Percentiles rank a stretch among this genome's conserved stretches.
Evolutionary conservation across 2,329 filamentous ascomycete genomes (phyloP).

Genomic region (Chaetomium globosum): DNA sequence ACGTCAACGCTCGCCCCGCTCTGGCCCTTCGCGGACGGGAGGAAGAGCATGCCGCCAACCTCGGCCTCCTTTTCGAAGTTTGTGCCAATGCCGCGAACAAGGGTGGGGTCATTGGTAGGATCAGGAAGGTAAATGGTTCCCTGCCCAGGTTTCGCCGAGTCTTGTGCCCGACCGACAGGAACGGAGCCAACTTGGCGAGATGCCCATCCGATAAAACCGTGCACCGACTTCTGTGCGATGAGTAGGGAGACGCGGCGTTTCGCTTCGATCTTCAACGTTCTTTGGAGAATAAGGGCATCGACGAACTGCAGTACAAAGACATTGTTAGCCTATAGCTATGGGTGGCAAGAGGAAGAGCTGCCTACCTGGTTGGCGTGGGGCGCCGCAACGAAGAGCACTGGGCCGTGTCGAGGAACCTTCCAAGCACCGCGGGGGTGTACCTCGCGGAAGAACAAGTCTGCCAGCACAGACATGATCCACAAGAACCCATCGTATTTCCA

Average conservation of each 20-base stretch:
- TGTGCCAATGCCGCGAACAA: slow-evolving; percentile 77
- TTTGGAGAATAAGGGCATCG: slow-evolving; percentile 90
- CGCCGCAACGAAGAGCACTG: slow-evolving; percentile 92
- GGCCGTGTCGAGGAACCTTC: slow-evolving; percentile 86
- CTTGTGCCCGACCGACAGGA: slow-evolving; percentile 89
- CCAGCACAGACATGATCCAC: slow-evolving; percentile 76
- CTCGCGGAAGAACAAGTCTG: slow-evolving; percentile 97
- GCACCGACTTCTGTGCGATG: slow-evolving; percentile 93
- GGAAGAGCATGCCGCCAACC: slow-evolving; percentile 78
- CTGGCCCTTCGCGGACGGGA: slow-evolving; percentile 79
- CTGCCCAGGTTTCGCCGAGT: slow-evolving; percentile 75
- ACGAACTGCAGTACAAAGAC: slow-evolving; percentile 69
- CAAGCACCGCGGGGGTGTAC: slow-evolving; percentile 93
- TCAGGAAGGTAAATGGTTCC: slow-evolving; percentile 89
- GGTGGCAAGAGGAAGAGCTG: not conserved
- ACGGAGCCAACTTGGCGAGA: slow-evolving; percentile 85
- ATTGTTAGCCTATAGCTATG: slow-evolving; percentile 24
- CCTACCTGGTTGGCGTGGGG: slow-evolving; percentile 92
- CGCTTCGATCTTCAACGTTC: slow-evolving; percentile 82
- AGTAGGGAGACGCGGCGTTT: slow-evolving; percentile 88
- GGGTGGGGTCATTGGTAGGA: slow-evolving; percentile 78
- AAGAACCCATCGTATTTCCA: slow-evolving; percentile 79
- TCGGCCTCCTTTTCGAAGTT: slow-evolving; percentile 78
- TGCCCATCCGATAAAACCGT: slow-evolving; percentile 86
- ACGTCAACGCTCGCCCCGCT: slow-evolving; percentile 82